Conservation (phyloP, 1,284 basidiomycete species). For the Cryptococcus sp. region DNA sequence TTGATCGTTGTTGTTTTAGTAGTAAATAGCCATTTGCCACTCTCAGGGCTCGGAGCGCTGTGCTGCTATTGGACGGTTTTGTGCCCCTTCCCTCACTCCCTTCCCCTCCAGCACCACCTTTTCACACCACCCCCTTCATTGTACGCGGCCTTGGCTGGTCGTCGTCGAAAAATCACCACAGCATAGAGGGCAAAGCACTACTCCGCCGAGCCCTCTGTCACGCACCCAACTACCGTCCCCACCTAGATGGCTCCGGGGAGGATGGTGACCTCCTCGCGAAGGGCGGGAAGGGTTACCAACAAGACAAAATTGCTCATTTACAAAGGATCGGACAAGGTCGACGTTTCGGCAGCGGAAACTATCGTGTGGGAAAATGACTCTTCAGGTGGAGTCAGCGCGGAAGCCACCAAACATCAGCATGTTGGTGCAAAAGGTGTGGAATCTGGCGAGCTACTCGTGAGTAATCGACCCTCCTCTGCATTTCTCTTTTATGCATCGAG, state of each 20-base stretch:
- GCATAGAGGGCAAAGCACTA: background rate
- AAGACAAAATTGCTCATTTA: conserved; percentile 83
- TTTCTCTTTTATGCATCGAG: conserved; percentile 38
- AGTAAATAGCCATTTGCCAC: background rate
- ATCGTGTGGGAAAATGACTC: conserved; percentile 53
- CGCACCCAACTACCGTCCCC: conserved; percentile 8
- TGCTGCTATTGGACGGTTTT: no score
- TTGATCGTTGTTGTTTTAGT: background rate
- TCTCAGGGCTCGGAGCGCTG: no score
- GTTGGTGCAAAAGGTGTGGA: conserved; percentile 52
- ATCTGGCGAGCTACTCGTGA: conserved; percentile 50
- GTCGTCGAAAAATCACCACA: conserved; percentile 3
- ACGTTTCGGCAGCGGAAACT: conserved; percentile 78
- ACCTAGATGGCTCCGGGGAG: conserved; percentile 22
- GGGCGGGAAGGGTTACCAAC: conserved; percentile 70
- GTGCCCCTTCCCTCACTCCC: background rate
- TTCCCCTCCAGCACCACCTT: background rate
- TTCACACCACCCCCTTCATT: conserved; percentile 3
- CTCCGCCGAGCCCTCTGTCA: background rate
- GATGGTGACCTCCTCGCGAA: conserved; percentile 47
- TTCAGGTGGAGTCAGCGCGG: conserved; percentile 17
- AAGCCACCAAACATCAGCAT: conserved; percentile 43
- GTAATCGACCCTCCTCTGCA: conserved; percentile 35
- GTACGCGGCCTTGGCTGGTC: conserved; percentile 14
- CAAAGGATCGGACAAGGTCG: conserved; percentile 77